Evolutionary conservation across 1,284 basidiomycete genomes (phyloP).

Genomic region (Prillingera fragicola): DNA sequence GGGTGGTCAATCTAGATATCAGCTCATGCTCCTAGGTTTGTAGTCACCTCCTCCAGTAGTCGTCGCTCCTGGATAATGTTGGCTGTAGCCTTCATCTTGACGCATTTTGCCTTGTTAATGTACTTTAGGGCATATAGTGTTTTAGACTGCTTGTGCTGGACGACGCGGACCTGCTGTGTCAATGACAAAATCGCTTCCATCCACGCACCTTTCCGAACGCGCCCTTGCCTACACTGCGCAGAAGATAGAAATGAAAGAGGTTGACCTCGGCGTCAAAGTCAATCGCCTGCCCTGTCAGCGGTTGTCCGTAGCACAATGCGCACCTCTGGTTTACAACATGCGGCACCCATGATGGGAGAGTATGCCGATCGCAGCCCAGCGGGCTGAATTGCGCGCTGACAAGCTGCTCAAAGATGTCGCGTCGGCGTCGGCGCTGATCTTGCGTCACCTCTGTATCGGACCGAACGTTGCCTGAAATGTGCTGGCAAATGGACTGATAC

Average conservation of each 20-base stretch:
- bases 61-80: conserved; percentile 95
- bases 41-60: conserved; percentile 76
- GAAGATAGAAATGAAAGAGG: conserved; percentile 91
- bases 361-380: not conserved
- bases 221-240: conserved; percentile 93
- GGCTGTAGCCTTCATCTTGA: conserved; percentile 94
- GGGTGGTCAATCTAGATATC: conserved; percentile 78
- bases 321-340: conserved; percentile 55
- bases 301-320: conserved; percentile 8
- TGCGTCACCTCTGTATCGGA: no score
- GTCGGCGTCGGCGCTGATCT: no score
- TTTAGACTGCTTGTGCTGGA: conserved; percentile 95
- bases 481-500: no score
- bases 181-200: not conserved
- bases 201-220: conserved; percentile 92
- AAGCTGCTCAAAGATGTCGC: no score
- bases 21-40: not conserved
- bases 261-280: conserved; percentile 97
- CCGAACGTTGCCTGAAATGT: no score
- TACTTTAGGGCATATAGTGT: conserved; percentile 96
- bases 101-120: conserved; percentile 96
- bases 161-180: conserved; percentile 77
- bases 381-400: no score
- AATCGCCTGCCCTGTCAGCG: conserved; percentile 62
- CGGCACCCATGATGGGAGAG: conserved; percentile 53